Conservation (phyloP, 495 filamentous ascomycete species). For the Acidiella bohemica region DNA sequence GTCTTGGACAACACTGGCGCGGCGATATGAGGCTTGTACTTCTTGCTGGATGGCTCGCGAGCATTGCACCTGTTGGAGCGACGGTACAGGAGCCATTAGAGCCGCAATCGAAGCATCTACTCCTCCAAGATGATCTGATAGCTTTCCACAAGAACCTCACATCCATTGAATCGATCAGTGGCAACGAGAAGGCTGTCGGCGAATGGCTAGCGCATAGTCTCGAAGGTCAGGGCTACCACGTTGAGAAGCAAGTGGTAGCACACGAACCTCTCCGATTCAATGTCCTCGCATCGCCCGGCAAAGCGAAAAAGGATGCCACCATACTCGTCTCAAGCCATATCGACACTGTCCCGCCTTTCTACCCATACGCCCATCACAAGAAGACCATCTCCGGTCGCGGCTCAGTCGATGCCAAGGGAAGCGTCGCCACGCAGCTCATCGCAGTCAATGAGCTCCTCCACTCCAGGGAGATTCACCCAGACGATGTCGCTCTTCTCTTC, state of each 20-base stretch:
- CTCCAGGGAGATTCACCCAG: slow-evolving; percentile 23
- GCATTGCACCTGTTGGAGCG: background rate
- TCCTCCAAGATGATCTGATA: slow-evolving; percentile 39
- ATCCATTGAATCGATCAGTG: slow-evolving; percentile 60
- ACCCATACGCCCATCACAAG: slow-evolving; percentile 43
- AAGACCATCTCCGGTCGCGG: slow-evolving; percentile 59
- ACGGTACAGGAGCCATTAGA: slow-evolving; percentile 9
- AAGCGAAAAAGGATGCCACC: slow-evolving; percentile 38
- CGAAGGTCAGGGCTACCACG: slow-evolving; percentile 40
- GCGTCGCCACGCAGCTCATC: slow-evolving; percentile 63
- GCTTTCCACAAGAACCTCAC: slow-evolving; percentile 66
- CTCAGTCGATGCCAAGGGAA: slow-evolving; percentile 79
- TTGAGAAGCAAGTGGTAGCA: slow-evolving; percentile 44
- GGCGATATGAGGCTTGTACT: too few relatives aligned
- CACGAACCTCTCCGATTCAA: slow-evolving; percentile 44
- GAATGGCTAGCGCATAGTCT: slow-evolving; percentile 58
- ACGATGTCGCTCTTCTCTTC: slow-evolving; percentile 58
- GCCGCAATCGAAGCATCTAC: slow-evolving; percentile 3
- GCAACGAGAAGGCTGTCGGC: slow-evolving; percentile 55
- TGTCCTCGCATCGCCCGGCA: slow-evolving; percentile 60
- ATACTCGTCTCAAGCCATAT: slow-evolving; percentile 66
- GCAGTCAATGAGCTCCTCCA: slow-evolving; percentile 49
- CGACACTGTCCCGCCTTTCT: slow-evolving; percentile 56
- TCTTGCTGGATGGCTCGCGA: background rate
- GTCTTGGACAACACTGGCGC: too few relatives aligned